Evolutionary conservation across 352 stramenopile genomes (phyloP), one percentile per base, ranked within the genome.

Genomic region (Pythium oligandrum): DNA sequence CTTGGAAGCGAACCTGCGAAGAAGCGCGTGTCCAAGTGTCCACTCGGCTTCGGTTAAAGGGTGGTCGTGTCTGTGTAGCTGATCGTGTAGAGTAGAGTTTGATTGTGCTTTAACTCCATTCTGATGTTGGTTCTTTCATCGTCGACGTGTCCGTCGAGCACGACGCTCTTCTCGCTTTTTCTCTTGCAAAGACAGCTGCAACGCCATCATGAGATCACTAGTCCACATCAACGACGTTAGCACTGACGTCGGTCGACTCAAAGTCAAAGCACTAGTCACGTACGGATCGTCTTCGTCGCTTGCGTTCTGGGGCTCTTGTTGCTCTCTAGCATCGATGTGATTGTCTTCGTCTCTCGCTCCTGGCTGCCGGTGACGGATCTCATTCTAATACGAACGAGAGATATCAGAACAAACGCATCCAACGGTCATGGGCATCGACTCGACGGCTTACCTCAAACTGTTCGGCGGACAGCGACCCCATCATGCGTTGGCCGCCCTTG

Each of bases 401-500:
- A 26, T 26, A 26, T 26, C 17, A 26, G 17, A 26, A 26, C 17
- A 26, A 26, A 26, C 17, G 17, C 17, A 26, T 26, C 17, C 17
- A 26, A 26, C 17, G 17, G 17, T 26, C 17, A 26, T 26, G 17
- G 17, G 17, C 17, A 26, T 26, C 17, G 17, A 26, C 17, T 26
- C 17, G 17, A 26, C 17, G n/a, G 37, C 46, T 30, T 57, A 88
- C 80, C 80, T 93, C 83, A 53, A 93, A 91, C 53, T 93, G 79
- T 40, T 93, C 83, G 34, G 78, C 83, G 9, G 83, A 90, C 17
- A 93, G 64, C 4, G 80, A 90, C 4, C 83, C 83, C 51, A 90
- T 51, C 75, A 93, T 86, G 51, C 83, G 77, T 47, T 78, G 69
- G 8, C 67, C 62, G 11, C 73, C 71, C 30, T 66, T 70, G 57